Evolutionary conservation across 2,329 filamentous ascomycete species (phyloP).

Genomic region (Fusarium buharicum): DNA sequence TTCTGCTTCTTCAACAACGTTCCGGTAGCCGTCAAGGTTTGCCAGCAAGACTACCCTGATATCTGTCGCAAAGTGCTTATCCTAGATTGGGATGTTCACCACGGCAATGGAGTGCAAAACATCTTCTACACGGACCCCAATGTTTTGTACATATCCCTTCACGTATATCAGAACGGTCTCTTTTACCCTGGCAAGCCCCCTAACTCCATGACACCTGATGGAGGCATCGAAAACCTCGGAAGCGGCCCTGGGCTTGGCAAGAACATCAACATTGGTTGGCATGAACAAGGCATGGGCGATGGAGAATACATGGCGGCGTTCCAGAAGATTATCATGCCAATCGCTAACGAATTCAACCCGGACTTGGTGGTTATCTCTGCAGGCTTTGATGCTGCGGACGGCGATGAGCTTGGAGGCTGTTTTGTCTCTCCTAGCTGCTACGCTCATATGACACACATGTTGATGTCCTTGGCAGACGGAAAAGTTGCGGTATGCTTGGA

Average conservation of each 20-base stretch:
- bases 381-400: constrained; percentile 94
- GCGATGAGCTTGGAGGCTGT: constrained; percentile 91
- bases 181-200: constrained; percentile 84
- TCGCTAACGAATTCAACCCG: constrained; percentile 90
- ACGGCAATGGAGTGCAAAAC: constrained; percentile 93
- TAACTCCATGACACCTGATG: constrained; percentile 67
- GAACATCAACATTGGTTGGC: constrained; percentile 75
- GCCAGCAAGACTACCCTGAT: constrained; percentile 82
- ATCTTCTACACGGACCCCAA: constrained; percentile 96
- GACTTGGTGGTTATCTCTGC: constrained; percentile 96
- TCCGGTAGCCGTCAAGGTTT: constrained; percentile 88
- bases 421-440: constrained; percentile 93
- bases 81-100: constrained; percentile 87
- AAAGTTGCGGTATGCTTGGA: constrained; percentile 94
- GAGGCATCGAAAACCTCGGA: constrained; percentile 69
- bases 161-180: constrained; percentile 82
- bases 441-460: constrained; percentile 98
- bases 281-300: constrained; percentile 85
- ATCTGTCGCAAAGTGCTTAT: constrained; percentile 89
- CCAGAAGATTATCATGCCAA: constrained; percentile 95
- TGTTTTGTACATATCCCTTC: constrained; percentile 93
- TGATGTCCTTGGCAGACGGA: constrained; percentile 92
- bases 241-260: constrained; percentile 65
- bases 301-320: constrained; percentile 97
- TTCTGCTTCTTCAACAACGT: constrained; percentile 99